Base-by-base conservation (phyloP, 2,329 filamentous ascomycete genomes). In the Pseudogymnoascus pannorum region DNA sequence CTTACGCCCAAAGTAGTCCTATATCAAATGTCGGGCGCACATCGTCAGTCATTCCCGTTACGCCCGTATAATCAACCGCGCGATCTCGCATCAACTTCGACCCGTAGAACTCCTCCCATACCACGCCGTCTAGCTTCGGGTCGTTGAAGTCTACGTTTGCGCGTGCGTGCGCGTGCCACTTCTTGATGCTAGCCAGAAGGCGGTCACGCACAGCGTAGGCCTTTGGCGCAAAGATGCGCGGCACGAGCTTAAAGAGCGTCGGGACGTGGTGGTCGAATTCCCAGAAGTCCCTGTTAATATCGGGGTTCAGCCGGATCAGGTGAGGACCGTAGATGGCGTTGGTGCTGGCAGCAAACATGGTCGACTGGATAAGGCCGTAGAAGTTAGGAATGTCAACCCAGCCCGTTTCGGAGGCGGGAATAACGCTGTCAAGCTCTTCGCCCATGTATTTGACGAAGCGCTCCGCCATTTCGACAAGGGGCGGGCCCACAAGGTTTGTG, bases 21-120 rank as follows among this genome's bases (percentile, higher is more conserved):
- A 68, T 20, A 60, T 70, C 65, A 22, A 59, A 40, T 4, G 65
- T 59, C 6, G 67, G 64, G 9, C n/a, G n/a, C 36, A 60, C 59
- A 3, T 66, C 60, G 3, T 58, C 61, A 31, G 42, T 61, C 26
- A 64, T 59, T 1, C 59, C 61, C 8, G 63, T 58, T 6, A 68
- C 59, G 6, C 36, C 48, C 1, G 18, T 16, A 24, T 63, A 57
- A 4, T 62, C 59, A 0, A 12, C 44, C 9, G 61, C 38, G 16
- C 71, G 63, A 2, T 65, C 59, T 8, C 67, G 66, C 65, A 74
- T 68, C 3, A 73, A 33, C 11, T 63, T 72, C n/a, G 66, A 35
- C 2, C 71, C 71, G 61, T 66, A 71, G 36, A 64, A 60, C n/a
- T 67, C 66, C 11, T 73, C 71, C 66, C 68, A 72, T 11, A 68